Conservation (phyloP, 306 rosid species). For the Prunus davidiana region DNA sequence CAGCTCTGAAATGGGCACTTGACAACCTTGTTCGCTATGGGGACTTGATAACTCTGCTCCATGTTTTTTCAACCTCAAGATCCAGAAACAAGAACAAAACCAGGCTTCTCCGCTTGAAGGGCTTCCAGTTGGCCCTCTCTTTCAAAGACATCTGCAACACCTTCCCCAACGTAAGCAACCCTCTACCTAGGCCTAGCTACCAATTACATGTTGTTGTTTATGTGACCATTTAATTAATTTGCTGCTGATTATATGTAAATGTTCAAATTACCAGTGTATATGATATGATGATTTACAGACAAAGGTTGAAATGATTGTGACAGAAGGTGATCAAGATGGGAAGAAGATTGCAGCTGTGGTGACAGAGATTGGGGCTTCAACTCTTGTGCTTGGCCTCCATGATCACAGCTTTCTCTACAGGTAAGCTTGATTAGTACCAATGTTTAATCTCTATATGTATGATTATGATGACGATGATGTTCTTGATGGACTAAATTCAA, state of each 20-base stretch:
- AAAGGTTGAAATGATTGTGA: conserved; percentile 85
- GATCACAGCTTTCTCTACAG: conserved; percentile 87
- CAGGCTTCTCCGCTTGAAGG: conserved; percentile 64
- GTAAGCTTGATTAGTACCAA: conserved; percentile 39
- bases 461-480: conserved; percentile 5
- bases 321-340: conserved; percentile 79
- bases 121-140: conserved; percentile 76
- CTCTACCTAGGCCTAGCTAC: too few species aligned
- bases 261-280: conserved; percentile 8
- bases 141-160: conserved; percentile 68
- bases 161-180: conserved; percentile 52
- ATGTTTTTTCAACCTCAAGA: conserved; percentile 54
- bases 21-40: conserved; percentile 66
- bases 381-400: conserved; percentile 87
- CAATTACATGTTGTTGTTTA: too few species aligned
- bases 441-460: neutral
- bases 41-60: conserved; percentile 75
- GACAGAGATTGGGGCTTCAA: conserved; percentile 65
- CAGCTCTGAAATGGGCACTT: conserved; percentile 82
- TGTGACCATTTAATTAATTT: neutral
- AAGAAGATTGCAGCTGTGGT: conserved; percentile 57
- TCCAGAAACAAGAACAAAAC: conserved; percentile 54
- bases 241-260: neutral
- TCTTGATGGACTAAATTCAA: conserved; percentile 3
- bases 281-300: conserved; percentile 59